Conservation (phyloP, 208 protist species). For the Angomonas ambiguus region DNA sequence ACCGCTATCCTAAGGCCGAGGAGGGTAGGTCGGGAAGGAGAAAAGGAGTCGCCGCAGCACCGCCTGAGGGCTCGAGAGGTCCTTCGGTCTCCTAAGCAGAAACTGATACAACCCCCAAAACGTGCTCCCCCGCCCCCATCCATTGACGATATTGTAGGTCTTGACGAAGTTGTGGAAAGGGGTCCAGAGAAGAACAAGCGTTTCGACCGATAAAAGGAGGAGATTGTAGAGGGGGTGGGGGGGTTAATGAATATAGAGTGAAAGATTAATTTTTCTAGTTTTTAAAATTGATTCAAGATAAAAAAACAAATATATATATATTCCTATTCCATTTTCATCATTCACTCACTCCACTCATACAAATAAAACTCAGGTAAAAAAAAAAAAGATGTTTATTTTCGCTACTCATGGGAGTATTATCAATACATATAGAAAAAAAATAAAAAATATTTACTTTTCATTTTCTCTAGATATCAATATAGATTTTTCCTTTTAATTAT, state of each 20-base stretch:
- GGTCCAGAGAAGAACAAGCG: neutral
- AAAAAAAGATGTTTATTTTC: neutral
- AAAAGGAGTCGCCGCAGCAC: neutral
- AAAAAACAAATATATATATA: neutral
- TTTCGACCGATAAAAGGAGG: neutral
- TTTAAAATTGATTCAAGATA: constrained; percentile 7
- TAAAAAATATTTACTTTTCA: neutral
- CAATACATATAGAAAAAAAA: neutral
- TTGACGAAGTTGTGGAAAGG: constrained; percentile 13
- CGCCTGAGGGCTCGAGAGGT: neutral
- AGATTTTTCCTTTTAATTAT: constrained; percentile 8
- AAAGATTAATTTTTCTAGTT: constrained; percentile 10
- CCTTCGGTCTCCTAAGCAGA: neutral
- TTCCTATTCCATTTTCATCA: neutral
- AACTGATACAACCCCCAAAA: neutral
- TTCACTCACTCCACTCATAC: neutral
- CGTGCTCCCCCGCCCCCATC: constrained; percentile 1
- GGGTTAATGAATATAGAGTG: neutral
- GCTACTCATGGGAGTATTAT: neutral
- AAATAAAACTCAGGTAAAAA: neutral
- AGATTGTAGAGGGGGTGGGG: neutral
- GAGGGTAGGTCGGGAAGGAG: neutral
- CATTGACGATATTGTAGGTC: constrained; percentile 33
- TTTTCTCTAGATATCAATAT: constrained; percentile 9
- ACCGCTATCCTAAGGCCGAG: neutral